Evolutionary conservation across 23 red algal genomes (phyloP).

Genomic region (Pyropia yezoensis): DNA sequence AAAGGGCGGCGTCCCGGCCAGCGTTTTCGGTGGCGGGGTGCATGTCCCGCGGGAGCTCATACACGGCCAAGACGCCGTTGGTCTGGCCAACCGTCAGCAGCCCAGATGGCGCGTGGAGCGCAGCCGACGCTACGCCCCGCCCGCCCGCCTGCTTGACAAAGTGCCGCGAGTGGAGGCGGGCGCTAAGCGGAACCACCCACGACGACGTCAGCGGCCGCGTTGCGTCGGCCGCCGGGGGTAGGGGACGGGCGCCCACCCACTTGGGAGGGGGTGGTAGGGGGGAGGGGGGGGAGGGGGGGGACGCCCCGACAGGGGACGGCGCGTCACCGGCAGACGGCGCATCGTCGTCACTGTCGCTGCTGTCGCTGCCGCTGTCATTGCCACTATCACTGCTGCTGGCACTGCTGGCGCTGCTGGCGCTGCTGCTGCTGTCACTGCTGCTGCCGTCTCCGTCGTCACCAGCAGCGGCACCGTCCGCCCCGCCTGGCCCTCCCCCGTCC

Average conservation of each 20-base stretch:
- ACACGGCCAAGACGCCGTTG: conserved; percentile 73
- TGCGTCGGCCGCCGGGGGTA: too few species aligned
- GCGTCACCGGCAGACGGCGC: background rate
- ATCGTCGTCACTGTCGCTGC: background rate
- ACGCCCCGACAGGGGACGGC: background rate
- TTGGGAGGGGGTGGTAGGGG: background rate
- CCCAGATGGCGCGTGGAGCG: conserved; percentile 8
- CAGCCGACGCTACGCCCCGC: conserved; percentile 19
- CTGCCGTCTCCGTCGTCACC: too few species aligned
- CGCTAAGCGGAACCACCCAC: conserved; percentile 25
- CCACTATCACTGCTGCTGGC: background rate
- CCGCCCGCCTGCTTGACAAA: conserved; percentile 50
- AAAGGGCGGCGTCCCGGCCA: conserved; percentile 48
- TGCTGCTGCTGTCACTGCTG: background rate
- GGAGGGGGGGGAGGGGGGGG: too few species aligned
- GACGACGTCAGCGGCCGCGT: background rate
- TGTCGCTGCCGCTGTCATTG: background rate
- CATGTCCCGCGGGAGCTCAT: conserved; percentile 55
- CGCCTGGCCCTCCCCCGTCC: too few species aligned
- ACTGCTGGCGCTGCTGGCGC: background rate
- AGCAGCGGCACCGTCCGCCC: too few species aligned
- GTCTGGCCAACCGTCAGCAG: conserved; percentile 52
- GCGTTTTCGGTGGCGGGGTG: conserved; percentile 28
- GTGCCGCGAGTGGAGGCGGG: conserved; percentile 55
- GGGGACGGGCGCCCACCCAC: background rate